Conservation (phyloP, 2,329 filamentous ascomycete species). For the Aureobasidium sp. region DNA sequence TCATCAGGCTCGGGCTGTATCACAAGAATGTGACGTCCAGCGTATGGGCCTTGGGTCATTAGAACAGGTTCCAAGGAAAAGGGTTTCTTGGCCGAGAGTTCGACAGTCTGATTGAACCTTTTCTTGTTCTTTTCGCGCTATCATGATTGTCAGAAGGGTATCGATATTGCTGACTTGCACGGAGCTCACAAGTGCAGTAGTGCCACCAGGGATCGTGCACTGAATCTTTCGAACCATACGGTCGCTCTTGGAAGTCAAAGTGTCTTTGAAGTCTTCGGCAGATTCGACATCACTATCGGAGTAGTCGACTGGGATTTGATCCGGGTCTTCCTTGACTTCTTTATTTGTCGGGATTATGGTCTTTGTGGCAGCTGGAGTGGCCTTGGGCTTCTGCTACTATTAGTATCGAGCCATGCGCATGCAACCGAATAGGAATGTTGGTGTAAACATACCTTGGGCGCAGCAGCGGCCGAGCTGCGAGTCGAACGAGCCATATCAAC, state of each 20-base stretch:
- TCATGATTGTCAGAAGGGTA: not conserved
- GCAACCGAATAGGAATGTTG: not conserved
- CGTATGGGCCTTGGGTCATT: constrained; percentile 15
- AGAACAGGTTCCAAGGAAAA: constrained; percentile 5
- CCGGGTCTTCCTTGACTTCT: not conserved
- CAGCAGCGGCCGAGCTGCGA: not conserved
- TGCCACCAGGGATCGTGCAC: not conserved
- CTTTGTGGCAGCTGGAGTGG: not conserved
- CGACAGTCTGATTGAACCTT: not conserved
- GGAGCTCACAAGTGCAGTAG: not conserved
- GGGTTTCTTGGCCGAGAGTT: constrained; percentile 1
- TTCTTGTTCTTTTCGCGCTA: not conserved
- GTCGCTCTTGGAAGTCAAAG: not conserved
- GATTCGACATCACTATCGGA: not conserved
- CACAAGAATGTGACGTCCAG: constrained; percentile 16
- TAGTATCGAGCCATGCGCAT: not conserved
- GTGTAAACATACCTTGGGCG: not conserved
- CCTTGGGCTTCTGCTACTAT: not conserved
- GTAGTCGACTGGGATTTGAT: not conserved
- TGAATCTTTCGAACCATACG: not conserved
- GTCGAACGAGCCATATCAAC: not conserved
- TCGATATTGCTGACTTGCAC: not conserved
- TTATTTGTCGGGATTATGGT: not conserved
- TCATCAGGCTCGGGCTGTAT: constrained; percentile 14
- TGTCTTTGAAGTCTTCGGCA: not conserved